Conservation (phyloP, 73 alveolate genomes). For the Symbiodinium pilosum region DNA sequence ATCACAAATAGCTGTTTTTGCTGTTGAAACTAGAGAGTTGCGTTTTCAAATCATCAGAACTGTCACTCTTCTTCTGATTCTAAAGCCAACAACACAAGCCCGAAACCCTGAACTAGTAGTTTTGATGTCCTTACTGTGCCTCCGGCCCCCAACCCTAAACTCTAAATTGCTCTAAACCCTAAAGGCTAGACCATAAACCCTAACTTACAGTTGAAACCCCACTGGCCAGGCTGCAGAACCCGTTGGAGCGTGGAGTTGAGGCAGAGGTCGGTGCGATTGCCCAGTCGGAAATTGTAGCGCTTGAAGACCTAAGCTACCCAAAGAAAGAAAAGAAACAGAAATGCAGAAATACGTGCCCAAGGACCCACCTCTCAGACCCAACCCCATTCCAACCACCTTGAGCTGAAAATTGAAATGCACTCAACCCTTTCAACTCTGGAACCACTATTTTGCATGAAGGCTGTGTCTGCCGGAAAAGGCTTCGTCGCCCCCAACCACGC, state of each 20-base stretch:
- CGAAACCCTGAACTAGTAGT: too few species aligned
- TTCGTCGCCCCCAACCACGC: neutral
- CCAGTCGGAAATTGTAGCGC: conserved; percentile 41
- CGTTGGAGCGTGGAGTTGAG: conserved; percentile 15
- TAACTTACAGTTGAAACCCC: too few species aligned
- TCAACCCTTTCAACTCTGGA: neutral
- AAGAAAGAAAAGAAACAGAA: neutral
- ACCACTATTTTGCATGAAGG: neutral
- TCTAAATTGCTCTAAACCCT: too few species aligned
- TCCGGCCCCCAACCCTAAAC: too few species aligned
- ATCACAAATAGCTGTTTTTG: too few species aligned
- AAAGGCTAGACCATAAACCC: too few species aligned
- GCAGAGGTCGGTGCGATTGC: conserved; percentile 67
- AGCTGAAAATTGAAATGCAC: neutral
- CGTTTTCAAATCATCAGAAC: too few species aligned
- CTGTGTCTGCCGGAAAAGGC: neutral
- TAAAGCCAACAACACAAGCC: too few species aligned
- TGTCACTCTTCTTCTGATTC: too few species aligned
- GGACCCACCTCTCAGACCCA: neutral
- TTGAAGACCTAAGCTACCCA: neutral
- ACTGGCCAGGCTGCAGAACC: neutral
- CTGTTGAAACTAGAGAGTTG: too few species aligned
- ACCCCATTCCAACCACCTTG: neutral
- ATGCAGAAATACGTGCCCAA: neutral
- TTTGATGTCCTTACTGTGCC: too few species aligned